Conservation (phyloP, 108 stramenopile species). For the Nannochloropsis oceanica region DNA sequence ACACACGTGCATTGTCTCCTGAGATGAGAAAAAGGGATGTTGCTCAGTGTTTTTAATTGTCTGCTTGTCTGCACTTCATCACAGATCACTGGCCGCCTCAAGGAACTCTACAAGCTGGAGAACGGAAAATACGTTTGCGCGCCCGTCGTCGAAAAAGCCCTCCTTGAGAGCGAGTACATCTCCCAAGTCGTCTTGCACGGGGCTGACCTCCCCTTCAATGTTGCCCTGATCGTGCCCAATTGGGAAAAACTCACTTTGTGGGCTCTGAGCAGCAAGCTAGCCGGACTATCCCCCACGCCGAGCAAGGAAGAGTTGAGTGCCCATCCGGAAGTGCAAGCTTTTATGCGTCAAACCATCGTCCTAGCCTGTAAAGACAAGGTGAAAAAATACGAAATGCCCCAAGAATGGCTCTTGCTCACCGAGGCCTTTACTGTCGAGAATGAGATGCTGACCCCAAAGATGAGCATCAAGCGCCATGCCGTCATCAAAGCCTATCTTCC, state of each 20-base stretch:
- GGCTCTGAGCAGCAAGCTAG: constrained; percentile 34
- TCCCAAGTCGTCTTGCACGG: constrained; percentile 73
- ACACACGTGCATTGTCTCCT: too few species aligned
- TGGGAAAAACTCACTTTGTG: constrained; percentile 49
- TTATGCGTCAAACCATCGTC: constrained; percentile 56
- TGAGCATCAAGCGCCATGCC: constrained; percentile 71
- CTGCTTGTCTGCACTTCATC: background rate
- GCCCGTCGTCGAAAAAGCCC: constrained; percentile 72
- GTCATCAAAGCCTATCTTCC: constrained; percentile 59
- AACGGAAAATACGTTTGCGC: constrained; percentile 91
- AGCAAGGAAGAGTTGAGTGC: constrained; percentile 55
- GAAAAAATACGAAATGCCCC: constrained; percentile 56
- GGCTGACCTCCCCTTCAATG: constrained; percentile 69
- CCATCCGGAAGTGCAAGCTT: constrained; percentile 46
- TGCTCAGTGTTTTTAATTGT: too few species aligned
- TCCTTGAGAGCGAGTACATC: constrained; percentile 67
- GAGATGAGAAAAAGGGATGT: too few species aligned
- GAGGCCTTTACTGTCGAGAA: constrained; percentile 79
- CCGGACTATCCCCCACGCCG: constrained; percentile 4
- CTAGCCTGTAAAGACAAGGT: constrained; percentile 34
- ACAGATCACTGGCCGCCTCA: constrained; percentile 33
- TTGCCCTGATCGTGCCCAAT: constrained; percentile 73
- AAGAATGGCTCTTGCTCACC: constrained; percentile 16
- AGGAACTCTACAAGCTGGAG: constrained; percentile 84
- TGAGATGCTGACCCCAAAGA: constrained; percentile 81